Percentiles rank a stretch among this genome's conserved stretches.
phyloP scores from a whole-genome alignment of 208 protist genomes.

The Trypanosoma rangeli region DNA sequence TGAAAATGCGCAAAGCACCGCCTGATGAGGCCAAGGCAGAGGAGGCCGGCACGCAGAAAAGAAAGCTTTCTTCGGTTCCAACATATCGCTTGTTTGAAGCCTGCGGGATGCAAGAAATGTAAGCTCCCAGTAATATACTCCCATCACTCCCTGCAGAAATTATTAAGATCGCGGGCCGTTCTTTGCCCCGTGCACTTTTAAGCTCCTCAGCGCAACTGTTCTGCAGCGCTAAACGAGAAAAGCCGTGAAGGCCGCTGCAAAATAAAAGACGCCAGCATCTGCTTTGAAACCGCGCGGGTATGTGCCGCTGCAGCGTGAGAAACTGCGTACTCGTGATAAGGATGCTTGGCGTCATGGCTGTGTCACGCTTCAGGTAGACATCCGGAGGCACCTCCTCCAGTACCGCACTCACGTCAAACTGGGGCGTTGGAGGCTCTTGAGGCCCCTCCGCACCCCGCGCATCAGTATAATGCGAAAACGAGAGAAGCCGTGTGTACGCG shows the following conservation, averaged over 20 bases:
- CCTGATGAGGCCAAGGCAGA: neutral
- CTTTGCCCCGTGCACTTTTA: constrained; percentile 1
- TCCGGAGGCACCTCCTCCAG: constrained; percentile 12
- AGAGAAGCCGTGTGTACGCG: neutral
- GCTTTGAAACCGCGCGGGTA: constrained; percentile 18
- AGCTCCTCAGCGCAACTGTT: constrained; percentile 3
- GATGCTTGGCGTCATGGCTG: neutral
- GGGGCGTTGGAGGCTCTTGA: neutral
- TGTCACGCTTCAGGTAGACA: constrained; percentile 7
- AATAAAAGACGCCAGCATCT: constrained; percentile 19
- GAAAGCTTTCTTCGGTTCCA: constrained; percentile 19
- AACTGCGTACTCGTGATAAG: constrained; percentile 8
- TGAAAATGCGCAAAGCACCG: constrained; percentile 5
- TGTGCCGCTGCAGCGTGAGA: constrained; percentile 6
- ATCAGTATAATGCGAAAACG: constrained; percentile 1
- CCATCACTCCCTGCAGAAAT: constrained; percentile 6
- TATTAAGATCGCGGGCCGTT: constrained; percentile 16
- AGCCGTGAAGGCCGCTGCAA: constrained; percentile 15
- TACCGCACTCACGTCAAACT: constrained; percentile 14
- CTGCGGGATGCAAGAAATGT: constrained; percentile 19
- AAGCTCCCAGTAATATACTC: constrained; percentile 8
- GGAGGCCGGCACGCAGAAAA: constrained; percentile 7
- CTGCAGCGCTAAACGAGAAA: constrained; percentile 17
- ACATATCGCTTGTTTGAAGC: constrained; percentile 8
- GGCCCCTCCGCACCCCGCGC: neutral